A percentile compares a stretch with the other conserved stretches of the same genome.
Conservation (phyloP, 441 rosid species). For the Croton laevigatus region DNA sequence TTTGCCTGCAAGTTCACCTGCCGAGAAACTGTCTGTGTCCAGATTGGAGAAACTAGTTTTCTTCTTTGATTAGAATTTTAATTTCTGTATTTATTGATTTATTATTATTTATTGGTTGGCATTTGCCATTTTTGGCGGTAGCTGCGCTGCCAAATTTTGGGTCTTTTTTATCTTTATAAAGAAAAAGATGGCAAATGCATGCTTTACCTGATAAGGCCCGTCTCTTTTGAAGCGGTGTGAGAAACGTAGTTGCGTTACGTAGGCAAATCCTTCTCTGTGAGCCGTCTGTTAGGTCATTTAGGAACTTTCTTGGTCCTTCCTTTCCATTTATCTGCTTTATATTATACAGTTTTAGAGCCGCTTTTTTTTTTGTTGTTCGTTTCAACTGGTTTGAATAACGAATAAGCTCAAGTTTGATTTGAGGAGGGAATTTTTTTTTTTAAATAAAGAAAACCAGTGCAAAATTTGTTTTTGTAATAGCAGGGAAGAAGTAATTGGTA, state of each 20-base stretch:
- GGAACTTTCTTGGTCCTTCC: slow-evolving; percentile 2
- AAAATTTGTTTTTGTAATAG: background rate
- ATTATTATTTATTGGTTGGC: background rate
- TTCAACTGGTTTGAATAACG: slow-evolving; percentile 1
- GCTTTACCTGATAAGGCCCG: slow-evolving; percentile 11
- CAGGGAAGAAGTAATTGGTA: slow-evolving; percentile 3
- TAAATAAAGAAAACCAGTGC: background rate
- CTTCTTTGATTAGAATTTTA: background rate
- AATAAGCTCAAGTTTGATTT: background rate
- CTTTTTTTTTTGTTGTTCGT: background rate
- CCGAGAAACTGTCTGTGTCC: background rate
- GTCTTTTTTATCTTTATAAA: background rate
- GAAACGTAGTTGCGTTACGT: slow-evolving; percentile 20
- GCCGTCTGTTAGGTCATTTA: slow-evolving; percentile 13
- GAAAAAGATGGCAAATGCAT: background rate
- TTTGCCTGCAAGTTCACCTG: background rate
- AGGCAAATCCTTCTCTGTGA: background rate
- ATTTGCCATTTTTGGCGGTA: background rate
- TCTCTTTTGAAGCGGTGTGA: slow-evolving; percentile 12
- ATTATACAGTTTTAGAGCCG: background rate
- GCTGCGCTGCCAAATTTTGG: slow-evolving; percentile 3
- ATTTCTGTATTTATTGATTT: background rate
- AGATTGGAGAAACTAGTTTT: background rate
- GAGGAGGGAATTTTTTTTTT: background rate
- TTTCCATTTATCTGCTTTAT: background rate